Conservation (phyloP, 2,329 filamentous ascomycete genomes). For the Sporothrix inflata region DNA sequence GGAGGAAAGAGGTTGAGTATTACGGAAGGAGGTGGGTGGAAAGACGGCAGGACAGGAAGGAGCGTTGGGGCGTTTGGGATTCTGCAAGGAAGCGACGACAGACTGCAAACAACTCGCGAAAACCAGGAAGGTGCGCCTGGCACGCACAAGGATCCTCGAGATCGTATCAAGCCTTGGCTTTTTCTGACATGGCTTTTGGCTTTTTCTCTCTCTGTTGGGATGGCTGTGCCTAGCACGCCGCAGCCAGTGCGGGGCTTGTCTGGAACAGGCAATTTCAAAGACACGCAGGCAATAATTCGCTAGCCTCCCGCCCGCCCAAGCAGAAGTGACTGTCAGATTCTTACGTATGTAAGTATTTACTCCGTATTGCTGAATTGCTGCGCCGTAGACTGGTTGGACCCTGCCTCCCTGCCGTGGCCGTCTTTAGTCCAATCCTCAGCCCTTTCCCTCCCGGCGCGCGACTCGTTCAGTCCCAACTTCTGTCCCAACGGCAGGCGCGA, state of each 20-base stretch:
- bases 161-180: not conserved
- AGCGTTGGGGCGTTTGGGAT: conserved; percentile 10
- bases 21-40: not conserved
- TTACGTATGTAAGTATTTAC: conserved; percentile 5
- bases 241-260: conserved; percentile 15
- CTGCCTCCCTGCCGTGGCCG: not conserved
- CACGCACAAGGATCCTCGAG: not conserved
- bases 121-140: conserved; percentile 2
- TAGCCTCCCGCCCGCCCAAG: not conserved
- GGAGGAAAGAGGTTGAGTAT: not conserved
- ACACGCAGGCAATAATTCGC: conserved; percentile 20
- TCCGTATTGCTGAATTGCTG: conserved; percentile 14
- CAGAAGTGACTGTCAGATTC: not conserved
- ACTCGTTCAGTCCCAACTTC: not conserved
- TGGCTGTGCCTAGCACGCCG: not conserved
- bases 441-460: conserved; percentile 16
- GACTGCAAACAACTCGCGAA: not conserved
- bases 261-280: conserved; percentile 25
- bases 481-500: conserved; percentile 22
- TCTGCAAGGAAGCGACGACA: conserved; percentile 6
- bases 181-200: not conserved
- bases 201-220: not conserved
- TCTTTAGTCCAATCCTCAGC: not conserved
- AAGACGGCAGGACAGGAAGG: not conserved
- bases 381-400: conserved; percentile 15